A percentile compares a stretch with the other conserved stretches of the same genome.
These are phyloP conservation scores for Crucibulum laeve DNA, from an alignment of 768 basidiomycete species.

Conservation along the genomic window DNA sequence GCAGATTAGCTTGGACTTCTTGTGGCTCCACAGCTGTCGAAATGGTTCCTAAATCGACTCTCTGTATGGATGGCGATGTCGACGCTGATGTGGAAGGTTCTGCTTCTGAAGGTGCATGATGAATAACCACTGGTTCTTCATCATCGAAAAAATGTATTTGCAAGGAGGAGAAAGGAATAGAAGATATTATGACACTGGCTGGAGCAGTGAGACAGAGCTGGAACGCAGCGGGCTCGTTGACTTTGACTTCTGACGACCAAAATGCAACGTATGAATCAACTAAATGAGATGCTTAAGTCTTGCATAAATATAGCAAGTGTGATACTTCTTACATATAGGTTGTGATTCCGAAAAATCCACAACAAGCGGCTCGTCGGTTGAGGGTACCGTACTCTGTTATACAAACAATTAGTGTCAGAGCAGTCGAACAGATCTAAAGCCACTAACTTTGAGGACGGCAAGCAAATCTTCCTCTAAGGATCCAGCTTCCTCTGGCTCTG, in stretches of 20 bases:
- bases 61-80: constrained; percentile 22
- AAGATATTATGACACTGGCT: constrained; percentile 38
- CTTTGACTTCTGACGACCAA: constrained; percentile 59
- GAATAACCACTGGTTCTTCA: constrained; percentile 45
- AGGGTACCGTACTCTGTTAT: constrained; percentile 65
- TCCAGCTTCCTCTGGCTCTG: constrained; percentile 41
- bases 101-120: constrained; percentile 27
- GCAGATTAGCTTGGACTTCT: constrained; percentile 37
- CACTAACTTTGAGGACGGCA: constrained; percentile 63
- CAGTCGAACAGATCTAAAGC: background rate
- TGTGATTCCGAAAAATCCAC: constrained; percentile 62
- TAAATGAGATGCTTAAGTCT: constrained; percentile 21
- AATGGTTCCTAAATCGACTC: constrained; percentile 45
- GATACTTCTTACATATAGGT: constrained; percentile 49
- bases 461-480: constrained; percentile 66
- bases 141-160: constrained; percentile 52
- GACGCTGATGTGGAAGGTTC: constrained; percentile 1
- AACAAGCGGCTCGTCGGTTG: constrained; percentile 48
- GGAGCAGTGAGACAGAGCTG: constrained; percentile 67
- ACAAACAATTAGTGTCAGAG: background rate
- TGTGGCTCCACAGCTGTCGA: constrained; percentile 9
- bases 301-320: background rate
- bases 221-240: constrained; percentile 64
- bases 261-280: constrained; percentile 69
- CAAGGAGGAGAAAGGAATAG: constrained; percentile 59